These are phyloP conservation scores for Collybiopsis confluens DNA, from an alignment of 768 basidiomycete genomes.

Conservation along the genomic window DNA sequence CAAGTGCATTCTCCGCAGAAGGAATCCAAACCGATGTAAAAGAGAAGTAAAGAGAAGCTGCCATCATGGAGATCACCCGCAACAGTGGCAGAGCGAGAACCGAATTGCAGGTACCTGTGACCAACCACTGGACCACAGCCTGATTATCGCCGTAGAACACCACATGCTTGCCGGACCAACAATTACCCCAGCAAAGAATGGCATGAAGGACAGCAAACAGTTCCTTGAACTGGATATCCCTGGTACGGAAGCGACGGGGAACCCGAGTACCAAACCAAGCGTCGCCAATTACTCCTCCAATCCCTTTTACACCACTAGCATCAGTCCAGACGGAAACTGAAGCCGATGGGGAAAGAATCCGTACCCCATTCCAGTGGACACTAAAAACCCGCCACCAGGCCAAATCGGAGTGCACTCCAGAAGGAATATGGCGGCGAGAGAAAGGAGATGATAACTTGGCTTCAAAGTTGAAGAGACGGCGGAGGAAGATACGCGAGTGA, in stretches of 20 bases:
- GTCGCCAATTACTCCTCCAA: slow-evolving; percentile 15
- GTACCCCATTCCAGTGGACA: slow-evolving; percentile 15
- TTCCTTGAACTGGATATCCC: slow-evolving; percentile 24
- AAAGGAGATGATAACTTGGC: slow-evolving; percentile 19
- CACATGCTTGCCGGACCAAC: slow-evolving; percentile 6
- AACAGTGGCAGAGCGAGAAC: no score
- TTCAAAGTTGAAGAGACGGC: slow-evolving; percentile 24
- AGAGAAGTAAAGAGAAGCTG: slow-evolving; percentile 6
- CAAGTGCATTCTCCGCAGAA: slow-evolving; percentile 3
- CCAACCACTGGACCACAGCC: no score
- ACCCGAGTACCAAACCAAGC: slow-evolving; percentile 19
- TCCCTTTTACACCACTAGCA: slow-evolving; percentile 20
- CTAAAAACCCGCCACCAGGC: slow-evolving; percentile 22
- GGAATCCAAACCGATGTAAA: no score
- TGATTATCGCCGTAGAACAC: no score
- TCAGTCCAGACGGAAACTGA: slow-evolving; percentile 20
- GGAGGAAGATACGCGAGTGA: slow-evolving; percentile 21
- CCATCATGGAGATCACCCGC: slow-evolving; percentile 2
- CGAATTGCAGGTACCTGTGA: slow-evolving; percentile 8
- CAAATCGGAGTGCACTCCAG: slow-evolving; percentile 17
- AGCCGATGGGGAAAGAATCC: slow-evolving; percentile 5
- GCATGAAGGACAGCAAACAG: slow-evolving; percentile 20
- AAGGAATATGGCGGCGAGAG: slow-evolving; percentile 19
- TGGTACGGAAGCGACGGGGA: slow-evolving; percentile 14
- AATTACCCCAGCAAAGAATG: slow-evolving; percentile 14